Conservation (phyloP, 176 grass and related monocot genomes). For the Bolboschoenus planiculmis region DNA sequence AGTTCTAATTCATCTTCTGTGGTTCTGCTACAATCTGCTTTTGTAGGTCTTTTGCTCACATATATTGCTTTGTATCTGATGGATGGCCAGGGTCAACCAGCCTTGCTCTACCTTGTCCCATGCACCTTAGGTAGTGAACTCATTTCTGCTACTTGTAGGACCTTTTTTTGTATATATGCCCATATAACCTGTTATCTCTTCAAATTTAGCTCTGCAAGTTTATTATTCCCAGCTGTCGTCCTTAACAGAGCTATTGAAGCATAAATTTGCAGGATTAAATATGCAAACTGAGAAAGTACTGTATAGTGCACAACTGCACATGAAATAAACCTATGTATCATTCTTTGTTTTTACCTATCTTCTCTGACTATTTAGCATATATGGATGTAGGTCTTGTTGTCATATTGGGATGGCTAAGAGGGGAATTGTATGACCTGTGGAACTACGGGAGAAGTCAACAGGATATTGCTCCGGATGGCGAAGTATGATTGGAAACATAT, state of each 20-base stretch:
- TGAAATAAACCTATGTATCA: neutral
- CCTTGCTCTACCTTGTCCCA: slow-evolving; percentile 83
- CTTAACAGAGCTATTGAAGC: neutral
- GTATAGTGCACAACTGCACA: neutral
- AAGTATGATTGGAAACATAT: slow-evolving; percentile 34
- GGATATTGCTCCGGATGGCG: slow-evolving; percentile 13
- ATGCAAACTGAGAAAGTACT: neutral
- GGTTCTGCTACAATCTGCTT: too few species aligned
- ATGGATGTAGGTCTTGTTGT: slow-evolving; percentile 53
- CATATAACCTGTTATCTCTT: neutral
- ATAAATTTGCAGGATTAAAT: neutral
- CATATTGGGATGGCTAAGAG: slow-evolving; percentile 73
- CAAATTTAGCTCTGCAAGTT: neutral
- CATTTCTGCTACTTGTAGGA: neutral
- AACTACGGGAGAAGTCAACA: slow-evolving; percentile 53
- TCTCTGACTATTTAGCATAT: neutral
- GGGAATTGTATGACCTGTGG: slow-evolving; percentile 75
- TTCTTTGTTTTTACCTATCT: neutral
- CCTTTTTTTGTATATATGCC: neutral
- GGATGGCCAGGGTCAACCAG: slow-evolving; percentile 86
- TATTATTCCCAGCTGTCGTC: neutral
- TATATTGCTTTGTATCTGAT: slow-evolving; percentile 81
- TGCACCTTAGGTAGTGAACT: slow-evolving; percentile 67
- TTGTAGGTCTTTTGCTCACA: slow-evolving; percentile 78
- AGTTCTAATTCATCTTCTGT: neutral